Conservation (phyloP, 1,284 basidiomycete species). For the Tilletia setariae region DNA sequence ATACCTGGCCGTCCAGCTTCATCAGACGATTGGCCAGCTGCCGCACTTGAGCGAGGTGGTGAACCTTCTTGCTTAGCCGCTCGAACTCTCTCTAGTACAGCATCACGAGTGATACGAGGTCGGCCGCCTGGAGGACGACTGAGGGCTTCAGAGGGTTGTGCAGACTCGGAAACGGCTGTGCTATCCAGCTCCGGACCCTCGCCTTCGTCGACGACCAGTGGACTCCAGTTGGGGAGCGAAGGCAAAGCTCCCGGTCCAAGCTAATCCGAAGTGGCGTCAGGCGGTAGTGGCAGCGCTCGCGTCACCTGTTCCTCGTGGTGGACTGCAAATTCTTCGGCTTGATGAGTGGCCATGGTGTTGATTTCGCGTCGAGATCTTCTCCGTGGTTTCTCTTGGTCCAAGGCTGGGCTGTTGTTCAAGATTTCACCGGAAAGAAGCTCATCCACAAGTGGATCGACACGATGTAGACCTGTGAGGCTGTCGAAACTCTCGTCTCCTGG, state of each 20-base stretch:
- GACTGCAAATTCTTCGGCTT: neutral
- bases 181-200: neutral
- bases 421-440: slow-evolving; percentile 45
- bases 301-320: neutral
- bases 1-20: neutral
- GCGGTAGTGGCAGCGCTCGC: slow-evolving; percentile 12
- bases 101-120: slow-evolving; percentile 51
- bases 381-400: slow-evolving; percentile 7
- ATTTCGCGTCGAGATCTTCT: neutral
- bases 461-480: slow-evolving; percentile 36
- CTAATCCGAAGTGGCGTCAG: neutral
- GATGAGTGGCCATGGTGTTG: neutral
- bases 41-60: neutral
- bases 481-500: slow-evolving; percentile 25
- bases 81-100: slow-evolving; percentile 47
- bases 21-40: neutral
- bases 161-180: neutral
- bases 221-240: slow-evolving; percentile 48
- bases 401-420: slow-evolving; percentile 23
- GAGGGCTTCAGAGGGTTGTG: too few relatives aligned
- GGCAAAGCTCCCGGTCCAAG: slow-evolving; percentile 25
- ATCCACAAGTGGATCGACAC: slow-evolving; percentile 45
- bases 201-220: slow-evolving; percentile 32
- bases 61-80: slow-evolving; percentile 30
- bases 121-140: slow-evolving; percentile 23